Base-by-base conservation (phyloP, 495 filamentous ascomycete species). In the Polyplosphaeria fusca region DNA sequence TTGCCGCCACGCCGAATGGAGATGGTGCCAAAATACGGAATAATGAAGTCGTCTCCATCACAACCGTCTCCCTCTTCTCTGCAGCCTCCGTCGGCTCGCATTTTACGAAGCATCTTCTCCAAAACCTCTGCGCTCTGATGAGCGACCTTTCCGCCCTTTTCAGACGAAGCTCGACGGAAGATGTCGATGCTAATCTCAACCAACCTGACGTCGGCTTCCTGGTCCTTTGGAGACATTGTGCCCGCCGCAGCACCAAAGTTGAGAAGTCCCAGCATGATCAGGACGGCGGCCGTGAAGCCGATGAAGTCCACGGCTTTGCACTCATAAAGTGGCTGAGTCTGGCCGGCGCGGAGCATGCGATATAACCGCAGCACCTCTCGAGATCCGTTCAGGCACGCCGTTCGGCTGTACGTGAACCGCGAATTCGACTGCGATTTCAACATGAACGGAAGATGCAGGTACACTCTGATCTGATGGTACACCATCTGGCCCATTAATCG, bases 241-340 rank as follows among this genome's bases (percentile, higher is more conserved):
- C 20, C 24, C 1, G 26, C 44, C 45, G 16, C 60, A n/a, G 27
- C 24, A 16, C 65, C 74, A 45, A 73, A 71, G 16, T 74, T 74
- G 32, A 79, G 58, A 9, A 79, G 61, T 27, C 79, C 72, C 13
- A 82, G 68, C 16, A 79, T 60, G 19, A 83, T 57, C 9, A 80
- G 62, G 55, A 81, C 72, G 3, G 77, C 71, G 12, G 74, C 70
- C 0, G 72, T 80, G 63, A 83, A 82, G 11, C 70, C 77, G 55
- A 79, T 68, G 51, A 82, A 83, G 55, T 83, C 80, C 20, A 77
- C 66, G 16, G 79, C 61, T 43, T 82, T 79, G 69, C 80, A 81
- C 26, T 76, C 54, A 52, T 73, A 75, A 16, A 64, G 51, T 14
- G 73, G 68, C 24, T 67, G 65, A 11, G 61, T 64, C 4, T 56